Conservation (phyloP, 2,329 filamentous ascomycete species). For the Colletotrichum sp. region DNA sequence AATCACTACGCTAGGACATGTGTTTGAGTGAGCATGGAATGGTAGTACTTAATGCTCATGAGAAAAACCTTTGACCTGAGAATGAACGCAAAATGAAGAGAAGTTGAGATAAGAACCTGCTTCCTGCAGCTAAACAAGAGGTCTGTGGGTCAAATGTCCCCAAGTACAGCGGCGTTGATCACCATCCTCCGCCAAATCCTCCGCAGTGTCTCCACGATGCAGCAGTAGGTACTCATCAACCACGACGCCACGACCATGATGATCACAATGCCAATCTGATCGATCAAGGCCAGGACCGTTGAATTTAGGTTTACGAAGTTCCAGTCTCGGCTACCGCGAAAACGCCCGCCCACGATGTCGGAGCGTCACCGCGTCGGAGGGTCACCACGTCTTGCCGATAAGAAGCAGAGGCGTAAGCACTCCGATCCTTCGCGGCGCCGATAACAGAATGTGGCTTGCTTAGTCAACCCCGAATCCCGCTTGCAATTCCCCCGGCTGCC, state of each 20-base stretch:
- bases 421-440: not conserved
- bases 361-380: not conserved
- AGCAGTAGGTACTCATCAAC: fast-evolving
- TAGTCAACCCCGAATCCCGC: not conserved
- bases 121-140: no score
- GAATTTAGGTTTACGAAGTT: not conserved
- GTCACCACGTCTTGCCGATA: not conserved
- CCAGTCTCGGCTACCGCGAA: not conserved
- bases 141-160: no score
- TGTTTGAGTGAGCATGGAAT: no score
- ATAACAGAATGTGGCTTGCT: not conserved
- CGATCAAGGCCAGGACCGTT: fast-evolving
- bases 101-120: no score
- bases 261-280: no score
- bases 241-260: no score
- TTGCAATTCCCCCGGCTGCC: not conserved
- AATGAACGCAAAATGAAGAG: no score
- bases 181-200: no score
- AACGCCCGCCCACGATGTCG: not conserved
- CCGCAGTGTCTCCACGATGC: no score
- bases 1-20: fast-evolving
- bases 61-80: no score
- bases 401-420: not conserved
- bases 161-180: no score
- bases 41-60: no score